Percentiles rank a stretch among this genome's conserved stretches.
These are phyloP conservation scores for Trebouxiophyceae sp. DNA, from an alignment of 163 green algal species.

Conservation along the genomic window DNA sequence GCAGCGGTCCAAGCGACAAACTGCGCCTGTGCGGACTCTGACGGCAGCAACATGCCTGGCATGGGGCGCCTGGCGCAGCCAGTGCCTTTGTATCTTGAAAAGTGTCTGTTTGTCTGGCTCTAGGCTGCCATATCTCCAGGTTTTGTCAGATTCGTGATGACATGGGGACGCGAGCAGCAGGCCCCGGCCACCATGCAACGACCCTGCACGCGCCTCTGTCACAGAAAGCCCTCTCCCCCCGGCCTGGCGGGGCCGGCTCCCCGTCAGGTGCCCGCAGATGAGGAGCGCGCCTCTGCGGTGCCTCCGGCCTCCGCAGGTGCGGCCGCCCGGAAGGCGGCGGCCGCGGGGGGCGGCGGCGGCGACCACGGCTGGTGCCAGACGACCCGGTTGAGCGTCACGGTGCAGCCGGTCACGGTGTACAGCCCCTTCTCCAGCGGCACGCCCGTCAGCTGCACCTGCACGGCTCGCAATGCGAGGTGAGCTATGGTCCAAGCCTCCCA, in stretches of 20 bases:
- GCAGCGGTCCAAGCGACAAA: too few species aligned
- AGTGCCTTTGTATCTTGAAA: background rate
- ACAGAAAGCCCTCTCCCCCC: background rate
- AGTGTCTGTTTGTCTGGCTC: too few species aligned
- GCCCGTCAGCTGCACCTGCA: slow-evolving; percentile 30
- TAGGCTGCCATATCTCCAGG: too few species aligned
- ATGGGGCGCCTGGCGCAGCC: background rate
- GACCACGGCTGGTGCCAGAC: slow-evolving; percentile 39
- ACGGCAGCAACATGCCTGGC: background rate
- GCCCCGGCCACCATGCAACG: background rate
- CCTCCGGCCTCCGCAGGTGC: background rate
- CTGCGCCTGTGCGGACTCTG: background rate
- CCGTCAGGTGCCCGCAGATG: too few species aligned
- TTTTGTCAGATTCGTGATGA: too few species aligned
- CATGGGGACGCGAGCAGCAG: background rate
- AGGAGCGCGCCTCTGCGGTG: background rate
- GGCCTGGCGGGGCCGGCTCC: background rate
- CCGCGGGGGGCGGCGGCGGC: background rate
- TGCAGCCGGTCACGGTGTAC: slow-evolving; percentile 36
- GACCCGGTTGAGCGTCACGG: slow-evolving; percentile 18
- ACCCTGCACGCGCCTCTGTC: background rate
- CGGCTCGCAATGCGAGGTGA: too few species aligned
- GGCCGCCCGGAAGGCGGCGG: background rate
- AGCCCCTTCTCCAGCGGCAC: slow-evolving; percentile 33
- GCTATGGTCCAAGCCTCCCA: too few species aligned